phyloP scores from a whole-genome alignment of 129 eudicot species.

The carrot (Daucus carota) region DNA sequence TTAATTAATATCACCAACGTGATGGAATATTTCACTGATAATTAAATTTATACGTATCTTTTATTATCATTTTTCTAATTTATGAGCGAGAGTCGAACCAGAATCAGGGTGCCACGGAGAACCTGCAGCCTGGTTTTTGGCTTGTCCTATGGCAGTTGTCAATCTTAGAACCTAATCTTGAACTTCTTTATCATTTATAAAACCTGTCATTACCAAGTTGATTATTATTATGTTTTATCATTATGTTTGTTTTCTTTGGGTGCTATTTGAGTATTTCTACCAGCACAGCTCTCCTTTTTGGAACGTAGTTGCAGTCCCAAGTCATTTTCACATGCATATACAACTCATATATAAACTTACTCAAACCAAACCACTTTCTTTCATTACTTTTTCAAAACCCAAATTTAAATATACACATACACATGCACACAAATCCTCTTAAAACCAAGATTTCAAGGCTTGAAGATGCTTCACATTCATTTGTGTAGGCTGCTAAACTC shows the following conservation, averaged over 20 bases:
- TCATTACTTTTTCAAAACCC: neutral
- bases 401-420: too few relatives aligned
- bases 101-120: too few relatives aligned
- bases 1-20: too few relatives aligned
- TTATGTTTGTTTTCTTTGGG: neutral
- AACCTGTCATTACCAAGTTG: neutral
- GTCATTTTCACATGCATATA: constrained; percentile 2
- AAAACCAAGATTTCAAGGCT: neutral
- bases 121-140: too few relatives aligned
- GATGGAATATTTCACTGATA: too few relatives aligned
- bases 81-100: too few relatives aligned
- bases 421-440: neutral
- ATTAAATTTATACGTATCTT: too few relatives aligned
- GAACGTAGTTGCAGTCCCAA: constrained; percentile 1
- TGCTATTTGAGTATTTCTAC: neutral
- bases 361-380: neutral
- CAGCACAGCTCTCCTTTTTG: neutral
- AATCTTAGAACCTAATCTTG: neutral
- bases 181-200: neutral
- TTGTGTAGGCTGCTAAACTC: neutral
- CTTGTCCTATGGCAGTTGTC: neutral
- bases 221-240: neutral
- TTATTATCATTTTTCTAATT: too few relatives aligned
- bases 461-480: neutral
- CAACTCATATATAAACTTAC: neutral